Evolutionary conservation across 2,329 filamentous ascomycete genomes (phyloP), one percentile per base, ranked within the genome.

Genomic region (Trichoderma afroharzianum): DNA sequence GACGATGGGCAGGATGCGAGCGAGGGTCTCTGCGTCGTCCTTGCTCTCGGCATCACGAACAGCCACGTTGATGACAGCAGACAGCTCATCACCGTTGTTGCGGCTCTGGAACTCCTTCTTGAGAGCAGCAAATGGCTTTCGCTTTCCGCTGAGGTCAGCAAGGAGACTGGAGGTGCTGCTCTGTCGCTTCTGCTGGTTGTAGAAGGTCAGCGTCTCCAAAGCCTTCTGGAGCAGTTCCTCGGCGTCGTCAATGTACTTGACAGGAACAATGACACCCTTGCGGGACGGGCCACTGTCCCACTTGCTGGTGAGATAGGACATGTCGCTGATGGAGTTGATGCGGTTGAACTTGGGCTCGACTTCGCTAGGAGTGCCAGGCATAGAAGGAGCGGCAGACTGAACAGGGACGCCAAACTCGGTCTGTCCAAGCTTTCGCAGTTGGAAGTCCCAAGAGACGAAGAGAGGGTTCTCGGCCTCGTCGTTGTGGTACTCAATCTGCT

Each of bases 391-490:
- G 18, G 92, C 92, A 3, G 94, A 94, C 79, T 91, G 89, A 15
- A 95, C 81, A 11, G 94, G 91, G 73, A 97, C 86, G 39, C 95
- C 95, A 76, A 95, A 97, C 80, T 98, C 96, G 15, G 93, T 91
- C 80, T 97, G 92, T 39, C 94, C 95, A 76, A 97, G 91, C 87
- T 97, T 98, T 80, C 95, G 91, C 72, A 99, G 90, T 71, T 94
- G 88, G 81, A 99, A 99, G 83, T 98, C 95, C 96, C 96, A 99
- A 12, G 94, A 94, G 53, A 98, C 85, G 78, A 93, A 97, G 11
- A 92, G 90, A 28, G 92, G 88, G 28, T 80, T 81, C 11, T 88
- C 87, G 11, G 82, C 86, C 76, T 97, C 94, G 69, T 92, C 91
- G 78, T 95, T 90, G 80, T 97, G 91, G 81, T 99, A 99, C 77